Evolutionary conservation across 2,329 filamentous ascomycete genomes (phyloP), one percentile per base, ranked within the genome.

Genomic region (Ilyonectria destructans): DNA sequence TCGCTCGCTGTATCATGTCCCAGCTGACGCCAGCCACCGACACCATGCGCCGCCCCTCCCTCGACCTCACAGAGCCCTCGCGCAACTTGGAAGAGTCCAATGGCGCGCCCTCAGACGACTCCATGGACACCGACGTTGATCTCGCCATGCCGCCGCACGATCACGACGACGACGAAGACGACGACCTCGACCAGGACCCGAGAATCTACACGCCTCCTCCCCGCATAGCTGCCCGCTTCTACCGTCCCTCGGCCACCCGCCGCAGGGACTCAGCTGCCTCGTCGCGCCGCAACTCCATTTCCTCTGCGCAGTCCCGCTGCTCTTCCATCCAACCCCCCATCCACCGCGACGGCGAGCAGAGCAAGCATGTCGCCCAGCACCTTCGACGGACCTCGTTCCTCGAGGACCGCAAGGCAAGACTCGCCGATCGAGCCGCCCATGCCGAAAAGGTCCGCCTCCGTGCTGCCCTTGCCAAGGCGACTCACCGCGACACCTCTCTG

Each of bases 371-470:
- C 62, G 92, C 93, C 64, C 93, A 95, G 78, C 93, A 95, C 78
- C 85, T 95, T 64, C 93, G 93, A 49, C 90, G 93, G 60, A 91
- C 92, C 56, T 94, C 92, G 17, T 95, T 96, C 66, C 88, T 96
- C 69, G 93, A 95, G 80, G 92, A 92, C 72, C 91, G 93, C 69
- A 94, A 93, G 78, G 93, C 93, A 15, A 89, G 93, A 21, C 86
- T 96, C 19, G 93, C 93, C 62, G 93, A 95, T 79, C 87, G 93
- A 63, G 93, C 93, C 31, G 92, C 92, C 8, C 93, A 96, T 80
- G 93, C 92, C 23, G 93, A 96, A 80, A 94, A 95, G 79, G 93
- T 96, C 17, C 91, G 93, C 58, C 82, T 94, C 68, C 88, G 93
- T 40, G 93, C 93, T 49, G 93, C 93, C 10, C 80, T 93, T 65